Percentiles rank a stretch among this genome's conserved stretches.
phyloP scores from a whole-genome alignment of 1,284 basidiomycete species.

The Apiotrichum brassicae region DNA sequence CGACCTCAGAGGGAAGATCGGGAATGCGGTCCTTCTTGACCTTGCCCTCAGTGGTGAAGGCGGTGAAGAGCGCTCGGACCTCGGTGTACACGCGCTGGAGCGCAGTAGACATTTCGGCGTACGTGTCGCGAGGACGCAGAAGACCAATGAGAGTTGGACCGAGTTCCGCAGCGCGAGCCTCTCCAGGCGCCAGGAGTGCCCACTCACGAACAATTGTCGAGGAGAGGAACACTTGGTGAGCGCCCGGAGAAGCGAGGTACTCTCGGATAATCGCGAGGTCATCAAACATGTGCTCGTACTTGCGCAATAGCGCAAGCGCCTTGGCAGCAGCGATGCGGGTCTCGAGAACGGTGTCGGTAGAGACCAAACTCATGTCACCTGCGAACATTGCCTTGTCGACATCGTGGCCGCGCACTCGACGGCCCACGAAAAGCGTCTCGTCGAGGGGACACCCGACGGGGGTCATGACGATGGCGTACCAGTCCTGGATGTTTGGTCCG shows the following conservation, averaged over 20 bases:
- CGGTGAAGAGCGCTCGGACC: slow-evolving; percentile 69
- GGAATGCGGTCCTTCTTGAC: slow-evolving; percentile 74
- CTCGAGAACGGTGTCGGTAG: slow-evolving; percentile 70
- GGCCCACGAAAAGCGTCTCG: slow-evolving; percentile 59
- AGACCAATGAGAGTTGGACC: slow-evolving; percentile 60
- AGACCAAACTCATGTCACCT: slow-evolving; percentile 81
- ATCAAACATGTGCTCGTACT: slow-evolving; percentile 12
- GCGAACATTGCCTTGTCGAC: slow-evolving; percentile 94
- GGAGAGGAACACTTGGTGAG: slow-evolving; percentile 81
- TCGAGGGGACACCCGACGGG: slow-evolving; percentile 81
- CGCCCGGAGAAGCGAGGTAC: slow-evolving; percentile 79
- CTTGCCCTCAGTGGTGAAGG: slow-evolving; percentile 80
- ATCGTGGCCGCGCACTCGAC: slow-evolving; percentile 60
- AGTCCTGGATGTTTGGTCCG: slow-evolving; percentile 48
- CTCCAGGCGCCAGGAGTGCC: slow-evolving; percentile 55
- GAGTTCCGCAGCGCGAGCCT: slow-evolving; percentile 55
- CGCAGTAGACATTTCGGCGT: slow-evolving; percentile 84
- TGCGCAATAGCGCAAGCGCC: slow-evolving; percentile 58
- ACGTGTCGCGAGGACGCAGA: slow-evolving; percentile 75
- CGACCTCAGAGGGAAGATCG: slow-evolving; percentile 67
- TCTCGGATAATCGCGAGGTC: slow-evolving; percentile 61
- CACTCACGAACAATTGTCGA: slow-evolving; percentile 88
- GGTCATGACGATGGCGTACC: slow-evolving; percentile 86
- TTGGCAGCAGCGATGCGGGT: slow-evolving; percentile 75
- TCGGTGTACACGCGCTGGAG: slow-evolving; percentile 75